Base-by-base conservation (phyloP, 768 basidiomycete genomes). In the Amanita phalloides region DNA sequence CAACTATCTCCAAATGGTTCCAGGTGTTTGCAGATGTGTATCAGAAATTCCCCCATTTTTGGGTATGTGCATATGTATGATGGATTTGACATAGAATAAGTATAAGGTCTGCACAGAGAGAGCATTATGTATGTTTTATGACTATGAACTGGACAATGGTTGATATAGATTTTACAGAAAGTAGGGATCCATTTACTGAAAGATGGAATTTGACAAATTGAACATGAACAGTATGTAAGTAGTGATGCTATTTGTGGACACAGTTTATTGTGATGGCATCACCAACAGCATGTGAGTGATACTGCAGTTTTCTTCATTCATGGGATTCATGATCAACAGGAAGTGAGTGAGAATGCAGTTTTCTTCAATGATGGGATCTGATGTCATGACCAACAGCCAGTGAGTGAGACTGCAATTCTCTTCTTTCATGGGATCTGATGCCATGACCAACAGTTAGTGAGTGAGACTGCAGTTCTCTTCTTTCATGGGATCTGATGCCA, bases 1-100 rank as follows among this genome's bases (percentile, higher is more conserved):
- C 13, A 30, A 39, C 3, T 4, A 17, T 0, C 2, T 3, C 2
- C 9, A n/a, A 3, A 9, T 14, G 38, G n/a, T 1, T 0, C 1
- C 9, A 2, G 1, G 38, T 39, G 8, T 39, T n/a, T 8, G 7
- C 7, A 4, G 1, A 17, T 1, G n/a, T 39, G 3, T 9, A 7
- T 17, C 0, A 3, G 6, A 9, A 39, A 17, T 39, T 39, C 9
- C 38, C 38, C 0, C 38, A 39, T 39, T 39, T 6, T 9, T 39
- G 38, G 38, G 38, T 39, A 39, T 37, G 36, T 26, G 14, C 1
- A 30, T 6, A 26, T 5, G 4, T n/a, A 17, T 5, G 3, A 11
- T n/a, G 6, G 17, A 17, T 30, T 10, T 20, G 13, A 28, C 11
- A 14, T 1, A 17, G 45, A 28, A 13, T 0, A 28, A 28, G 17